Percentiles rank a stretch among this genome's conserved stretches.
phyloP scores from a whole-genome alignment of 2,329 filamentous ascomycete genomes.

The Ascosphaera pollenicola region DNA sequence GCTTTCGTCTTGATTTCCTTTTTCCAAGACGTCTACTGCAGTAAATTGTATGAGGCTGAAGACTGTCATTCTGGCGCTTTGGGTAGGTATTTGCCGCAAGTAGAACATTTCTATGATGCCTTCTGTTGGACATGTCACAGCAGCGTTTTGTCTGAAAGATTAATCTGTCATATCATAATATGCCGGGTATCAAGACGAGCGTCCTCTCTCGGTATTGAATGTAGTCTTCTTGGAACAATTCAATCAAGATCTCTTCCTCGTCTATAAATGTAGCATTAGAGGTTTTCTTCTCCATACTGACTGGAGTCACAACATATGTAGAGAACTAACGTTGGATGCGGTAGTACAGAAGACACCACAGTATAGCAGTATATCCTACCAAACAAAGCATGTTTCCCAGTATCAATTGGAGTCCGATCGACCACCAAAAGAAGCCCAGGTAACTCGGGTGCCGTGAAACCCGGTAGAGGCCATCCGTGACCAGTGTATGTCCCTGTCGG shows the following conservation, averaged over 20 bases:
- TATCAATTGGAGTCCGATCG: conserved; percentile 76
- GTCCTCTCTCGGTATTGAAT: conserved; percentile 48
- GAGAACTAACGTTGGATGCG: conserved; percentile 41
- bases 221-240: conserved; percentile 75
- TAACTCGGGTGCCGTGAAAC: conserved; percentile 71
- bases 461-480: conserved; percentile 61
- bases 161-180: conserved; percentile 18
- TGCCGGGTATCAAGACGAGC: conserved; percentile 61
- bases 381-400: conserved; percentile 70
- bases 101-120: too few relatives aligned
- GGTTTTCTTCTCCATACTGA: conserved; percentile 2
- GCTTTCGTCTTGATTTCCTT: too few relatives aligned
- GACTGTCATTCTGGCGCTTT: too few relatives aligned
- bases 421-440: conserved; percentile 99
- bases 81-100: too few relatives aligned
- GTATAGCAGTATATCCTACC: conserved; percentile 44
- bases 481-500: conserved; percentile 54
- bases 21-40: too few relatives aligned
- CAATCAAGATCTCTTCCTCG: conserved; percentile 57
- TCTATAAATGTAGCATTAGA: conserved; percentile 18
- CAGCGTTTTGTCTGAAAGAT: too few relatives aligned
- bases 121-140: too few relatives aligned
- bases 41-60: too few relatives aligned
- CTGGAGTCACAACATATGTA: conserved; percentile 1
- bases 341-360: conserved; percentile 67